Evolutionary conservation across 495 filamentous ascomycete species (phyloP).

Genomic region (Aspergillus saccharolyticus): DNA sequence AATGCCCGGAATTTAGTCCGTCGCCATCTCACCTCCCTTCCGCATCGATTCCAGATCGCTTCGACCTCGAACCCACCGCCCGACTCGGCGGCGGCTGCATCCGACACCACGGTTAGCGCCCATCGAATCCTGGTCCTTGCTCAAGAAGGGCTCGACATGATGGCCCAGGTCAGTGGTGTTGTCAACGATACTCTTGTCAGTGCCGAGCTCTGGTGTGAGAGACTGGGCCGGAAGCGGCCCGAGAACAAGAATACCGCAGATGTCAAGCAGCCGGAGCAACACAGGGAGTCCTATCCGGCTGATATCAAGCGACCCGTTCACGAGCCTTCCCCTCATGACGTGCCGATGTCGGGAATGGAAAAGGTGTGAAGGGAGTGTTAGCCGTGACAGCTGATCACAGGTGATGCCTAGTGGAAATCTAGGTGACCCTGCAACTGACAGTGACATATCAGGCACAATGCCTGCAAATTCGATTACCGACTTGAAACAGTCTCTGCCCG

Average conservation of each 20-base stretch:
- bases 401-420: neutral
- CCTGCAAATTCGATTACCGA: neutral
- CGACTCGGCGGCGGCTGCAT: constrained; percentile 28
- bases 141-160: constrained; percentile 83
- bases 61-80: constrained; percentile 41
- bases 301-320: constrained; percentile 36
- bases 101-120: constrained; percentile 49
- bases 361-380: constrained; percentile 19
- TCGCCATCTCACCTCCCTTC: constrained; percentile 71
- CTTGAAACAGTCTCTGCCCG: neutral
- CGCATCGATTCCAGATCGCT: constrained; percentile 63
- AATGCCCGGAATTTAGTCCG: constrained; percentile 75
- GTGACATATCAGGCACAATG: neutral
- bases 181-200: constrained; percentile 78
- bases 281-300: constrained; percentile 16
- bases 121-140: constrained; percentile 74
- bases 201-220: constrained; percentile 82
- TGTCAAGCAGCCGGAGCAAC: constrained; percentile 22
- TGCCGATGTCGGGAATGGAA: constrained; percentile 39
- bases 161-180: constrained; percentile 74
- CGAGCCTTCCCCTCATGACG: constrained; percentile 25
- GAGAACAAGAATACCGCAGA: constrained; percentile 22
- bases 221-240: constrained; percentile 55
- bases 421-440: neutral
- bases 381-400: neutral